Conservation (phyloP, 2,329 filamentous ascomycete genomes). For the Rhexocercosporidium sp. region DNA sequence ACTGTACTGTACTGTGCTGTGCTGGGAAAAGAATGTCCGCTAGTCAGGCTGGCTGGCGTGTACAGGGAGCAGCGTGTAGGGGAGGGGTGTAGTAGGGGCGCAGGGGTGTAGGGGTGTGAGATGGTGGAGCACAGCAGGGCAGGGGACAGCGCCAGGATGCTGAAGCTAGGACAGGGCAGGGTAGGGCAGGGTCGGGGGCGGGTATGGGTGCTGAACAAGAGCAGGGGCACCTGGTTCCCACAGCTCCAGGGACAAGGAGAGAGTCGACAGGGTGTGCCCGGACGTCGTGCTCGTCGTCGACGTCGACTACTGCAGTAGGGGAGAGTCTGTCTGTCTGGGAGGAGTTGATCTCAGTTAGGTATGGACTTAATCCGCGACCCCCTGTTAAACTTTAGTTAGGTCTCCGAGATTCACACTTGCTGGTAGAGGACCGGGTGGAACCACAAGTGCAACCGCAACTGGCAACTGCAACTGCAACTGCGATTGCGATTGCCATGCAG, state of each 20-base stretch:
- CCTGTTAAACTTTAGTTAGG: conserved; percentile 34
- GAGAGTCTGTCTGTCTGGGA: not conserved
- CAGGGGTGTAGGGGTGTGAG: too few species aligned
- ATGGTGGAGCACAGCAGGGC: conserved; percentile 1
- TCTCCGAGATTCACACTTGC: conserved; percentile 31
- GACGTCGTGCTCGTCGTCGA: conserved; percentile 9
- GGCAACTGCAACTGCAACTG: too few species aligned
- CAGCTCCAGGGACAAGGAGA: not conserved
- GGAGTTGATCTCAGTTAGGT: conserved; percentile 27
- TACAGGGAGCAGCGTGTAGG: too few species aligned
- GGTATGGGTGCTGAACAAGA: not conserved
- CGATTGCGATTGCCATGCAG: too few species aligned
- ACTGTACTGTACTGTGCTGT: too few species aligned
- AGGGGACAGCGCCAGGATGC: not conserved
- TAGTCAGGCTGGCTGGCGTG: conserved; percentile 14
- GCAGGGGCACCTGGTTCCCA: not conserved
- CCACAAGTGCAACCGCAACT: not conserved
- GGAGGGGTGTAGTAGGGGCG: too few species aligned
- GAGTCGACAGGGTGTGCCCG: conserved; percentile 12
- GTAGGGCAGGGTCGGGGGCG: not conserved
- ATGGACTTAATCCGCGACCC: conserved; percentile 25
- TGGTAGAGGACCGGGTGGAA: conserved; percentile 5
- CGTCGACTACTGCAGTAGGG: not conserved
- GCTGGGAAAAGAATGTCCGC: conserved; percentile 18
- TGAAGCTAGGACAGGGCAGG: not conserved